These are phyloP conservation scores for Trifolium dubium DNA, from an alignment of 306 rosid species.

Conservation along the genomic window DNA sequence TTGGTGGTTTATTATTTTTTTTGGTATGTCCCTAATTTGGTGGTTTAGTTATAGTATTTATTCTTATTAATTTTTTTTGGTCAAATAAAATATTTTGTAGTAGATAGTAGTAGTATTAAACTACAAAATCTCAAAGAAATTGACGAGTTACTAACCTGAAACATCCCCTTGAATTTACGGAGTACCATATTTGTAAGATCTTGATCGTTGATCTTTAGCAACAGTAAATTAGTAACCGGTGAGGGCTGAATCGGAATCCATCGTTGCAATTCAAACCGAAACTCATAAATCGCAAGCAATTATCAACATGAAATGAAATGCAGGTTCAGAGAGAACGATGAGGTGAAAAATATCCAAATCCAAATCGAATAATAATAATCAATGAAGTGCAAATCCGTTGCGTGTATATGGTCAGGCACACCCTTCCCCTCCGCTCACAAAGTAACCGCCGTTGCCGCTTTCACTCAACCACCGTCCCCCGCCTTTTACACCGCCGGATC, in stretches of 20 bases:
- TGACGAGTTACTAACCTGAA: no score
- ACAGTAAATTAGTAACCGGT: neutral
- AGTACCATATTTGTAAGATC: neutral
- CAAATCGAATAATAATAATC: neutral
- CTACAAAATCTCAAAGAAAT: no score
- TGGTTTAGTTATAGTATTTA: no score
- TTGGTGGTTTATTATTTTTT: no score
- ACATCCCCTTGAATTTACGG: no score
- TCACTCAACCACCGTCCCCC: constrained; percentile 61
- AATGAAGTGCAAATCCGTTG: constrained; percentile 93
- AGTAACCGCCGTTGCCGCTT: constrained; percentile 71
- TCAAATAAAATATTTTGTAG: no score
- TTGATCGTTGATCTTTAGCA: neutral
- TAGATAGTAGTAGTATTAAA: no score
- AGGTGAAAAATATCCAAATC: constrained; percentile 6
- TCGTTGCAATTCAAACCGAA: constrained; percentile 16
- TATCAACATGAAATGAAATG: neutral
- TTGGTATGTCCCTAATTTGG: no score
- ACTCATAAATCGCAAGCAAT: neutral
- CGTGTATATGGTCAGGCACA: constrained; percentile 81
- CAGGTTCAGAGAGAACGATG: neutral
- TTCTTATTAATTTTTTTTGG: no score
- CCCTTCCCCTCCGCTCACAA: constrained; percentile 66
- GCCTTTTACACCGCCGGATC: constrained; percentile 91
- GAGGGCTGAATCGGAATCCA: constrained; percentile 12